These are phyloP conservation scores for Botryotinia calthae DNA, from an alignment of 2,329 filamentous ascomycete species.

Conservation along the genomic window DNA sequence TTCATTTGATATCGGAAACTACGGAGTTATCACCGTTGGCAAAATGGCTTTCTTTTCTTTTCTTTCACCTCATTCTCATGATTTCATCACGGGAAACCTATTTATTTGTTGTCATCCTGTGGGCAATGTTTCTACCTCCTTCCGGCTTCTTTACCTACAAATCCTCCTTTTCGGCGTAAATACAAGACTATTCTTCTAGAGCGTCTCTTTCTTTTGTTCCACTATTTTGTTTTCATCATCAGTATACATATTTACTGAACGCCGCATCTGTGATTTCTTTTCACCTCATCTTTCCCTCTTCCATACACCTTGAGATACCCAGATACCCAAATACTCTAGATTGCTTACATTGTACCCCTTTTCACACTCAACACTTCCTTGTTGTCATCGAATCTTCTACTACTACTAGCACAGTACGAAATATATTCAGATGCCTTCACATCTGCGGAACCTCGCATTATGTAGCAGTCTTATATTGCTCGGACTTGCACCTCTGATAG, in stretches of 20 bases:
- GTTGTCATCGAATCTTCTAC: not conserved
- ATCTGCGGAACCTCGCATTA: not conserved
- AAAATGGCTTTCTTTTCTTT: not conserved
- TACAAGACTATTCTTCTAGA: slow-evolving; percentile 12
- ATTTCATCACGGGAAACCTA: not conserved
- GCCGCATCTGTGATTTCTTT: not conserved
- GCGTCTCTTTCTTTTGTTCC: slow-evolving; percentile 16
- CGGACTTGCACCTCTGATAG: slow-evolving; percentile 13
- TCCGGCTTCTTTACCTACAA: not conserved
- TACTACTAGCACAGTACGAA: not conserved
- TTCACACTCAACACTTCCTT: not conserved
- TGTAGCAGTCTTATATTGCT: slow-evolving; percentile 22
- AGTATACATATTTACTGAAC: slow-evolving; percentile 6
- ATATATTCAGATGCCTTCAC: slow-evolving; percentile 15
- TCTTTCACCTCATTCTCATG: not conserved
- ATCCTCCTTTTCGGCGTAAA: not conserved
- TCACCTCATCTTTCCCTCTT: not conserved
- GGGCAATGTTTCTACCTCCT: not conserved
- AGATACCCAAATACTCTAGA: not conserved
- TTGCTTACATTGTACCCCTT: not conserved
- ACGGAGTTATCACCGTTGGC: not conserved
- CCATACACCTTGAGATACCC: not conserved
- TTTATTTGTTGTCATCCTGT: not conserved
- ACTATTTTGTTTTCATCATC: slow-evolving; percentile 16
- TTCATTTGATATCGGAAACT: not conserved